Base-by-base conservation (phyloP, 2,329 filamentous ascomycete genomes). In the Ascochyta lentis region DNA sequence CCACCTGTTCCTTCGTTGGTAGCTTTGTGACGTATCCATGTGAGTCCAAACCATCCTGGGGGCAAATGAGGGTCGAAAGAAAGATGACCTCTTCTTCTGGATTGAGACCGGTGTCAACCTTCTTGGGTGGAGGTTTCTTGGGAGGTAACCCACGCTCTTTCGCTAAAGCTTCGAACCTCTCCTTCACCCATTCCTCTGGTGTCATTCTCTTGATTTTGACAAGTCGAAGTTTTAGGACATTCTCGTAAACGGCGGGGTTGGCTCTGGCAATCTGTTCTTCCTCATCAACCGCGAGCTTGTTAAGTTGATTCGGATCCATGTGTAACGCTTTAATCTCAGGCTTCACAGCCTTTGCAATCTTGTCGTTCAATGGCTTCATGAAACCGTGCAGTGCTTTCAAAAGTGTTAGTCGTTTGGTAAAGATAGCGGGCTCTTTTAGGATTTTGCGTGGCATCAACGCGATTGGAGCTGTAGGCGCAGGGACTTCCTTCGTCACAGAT, bases 171-270 rank as follows among this genome's bases (percentile, higher is more conserved):
- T 74, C 70, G 26, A 69, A 67, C 29, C 85, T 79, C 60, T 89
- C 86, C 27, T 85, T 82, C 56, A 85, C 84, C 91, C 93, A 98
- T 42, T 90, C 84, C 3, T 83, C 80, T 3, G 86, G 70, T 0
- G 80, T 81, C 89, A 96, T 93, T 59, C 89, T 89, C 69, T 89
- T 91, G 70, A 92, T 87, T 39, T 82, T 82, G 65, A 89, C 83
- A 55, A 98, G 89, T 31, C 87, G 87, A 62, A 92, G 90, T 70
- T 93, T 96, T 73, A 98, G 86, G 24, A 92, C 80, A 66, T 96
- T 96, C 7, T 84, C 80, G 69, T 99, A 99, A 26, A 98, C 86
- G 0, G 83, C 76, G 1, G 83, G 78, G 56, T 88, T 88, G 15
- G 88, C 86, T 12, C 80, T 81, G 1, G 92, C 92, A 7, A 86